Evolutionary conservation across 352 stramenopile species (phyloP).

Genomic region (Pythium utonaiense): DNA sequence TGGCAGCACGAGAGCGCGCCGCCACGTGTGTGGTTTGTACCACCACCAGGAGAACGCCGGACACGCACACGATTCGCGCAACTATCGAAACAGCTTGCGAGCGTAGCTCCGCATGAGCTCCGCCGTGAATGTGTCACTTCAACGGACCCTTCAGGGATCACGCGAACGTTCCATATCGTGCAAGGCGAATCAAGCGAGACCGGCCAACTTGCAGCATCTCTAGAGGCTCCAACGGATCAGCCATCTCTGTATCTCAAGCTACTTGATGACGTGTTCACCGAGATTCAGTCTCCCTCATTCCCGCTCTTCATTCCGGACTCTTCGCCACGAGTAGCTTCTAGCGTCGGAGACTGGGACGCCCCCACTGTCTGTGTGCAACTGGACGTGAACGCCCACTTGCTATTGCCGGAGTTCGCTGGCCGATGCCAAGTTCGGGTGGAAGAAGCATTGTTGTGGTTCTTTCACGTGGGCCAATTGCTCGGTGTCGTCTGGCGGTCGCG

Average conservation of each 20-base stretch:
- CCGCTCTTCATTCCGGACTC: constrained; percentile 45
- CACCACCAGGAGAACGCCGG: neutral
- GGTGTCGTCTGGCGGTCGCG: constrained; percentile 59
- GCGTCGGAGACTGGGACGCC: neutral
- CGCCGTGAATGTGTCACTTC: neutral
- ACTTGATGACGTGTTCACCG: constrained; percentile 38
- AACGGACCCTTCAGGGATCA: constrained; percentile 38
- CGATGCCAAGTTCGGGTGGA: constrained; percentile 1
- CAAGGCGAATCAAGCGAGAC: neutral
- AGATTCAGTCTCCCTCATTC: constrained; percentile 59
- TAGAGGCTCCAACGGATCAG: constrained; percentile 12
- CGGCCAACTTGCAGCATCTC: neutral
- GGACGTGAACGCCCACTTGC: constrained; percentile 48
- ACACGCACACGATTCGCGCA: constrained; percentile 7
- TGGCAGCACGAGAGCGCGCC: neutral
- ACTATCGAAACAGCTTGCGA: constrained; percentile 16
- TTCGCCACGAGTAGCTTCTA: neutral
- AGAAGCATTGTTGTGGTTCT: constrained; percentile 50
- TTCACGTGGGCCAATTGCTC: constrained; percentile 50
- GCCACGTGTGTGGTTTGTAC: neutral
- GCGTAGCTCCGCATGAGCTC: neutral
- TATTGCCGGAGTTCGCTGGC: constrained; percentile 20
- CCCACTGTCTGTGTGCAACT: constrained; percentile 8
- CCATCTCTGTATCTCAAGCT: constrained; percentile 46
- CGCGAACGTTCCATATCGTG: constrained; percentile 32